phyloP scores from a whole-genome alignment of 331 rosid genomes.

The Ulmus americana region DNA sequence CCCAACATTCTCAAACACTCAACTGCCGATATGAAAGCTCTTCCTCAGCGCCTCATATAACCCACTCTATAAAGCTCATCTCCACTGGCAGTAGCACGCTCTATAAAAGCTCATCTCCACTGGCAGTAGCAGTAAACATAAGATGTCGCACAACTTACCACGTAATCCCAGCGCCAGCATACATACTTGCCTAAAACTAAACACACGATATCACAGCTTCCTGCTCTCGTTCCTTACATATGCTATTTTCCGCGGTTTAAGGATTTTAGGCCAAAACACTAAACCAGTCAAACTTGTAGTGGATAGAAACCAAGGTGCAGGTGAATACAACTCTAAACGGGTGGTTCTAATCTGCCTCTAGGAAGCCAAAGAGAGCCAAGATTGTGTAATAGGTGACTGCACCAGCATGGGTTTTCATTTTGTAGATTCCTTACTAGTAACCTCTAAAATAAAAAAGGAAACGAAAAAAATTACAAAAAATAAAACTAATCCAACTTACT shows the following conservation, averaged over 20 bases:
- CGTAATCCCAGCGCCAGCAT: constrained; percentile 9
- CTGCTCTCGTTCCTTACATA: constrained; percentile 6
- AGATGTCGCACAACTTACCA: constrained; percentile 13
- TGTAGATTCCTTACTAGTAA: constrained; percentile 17
- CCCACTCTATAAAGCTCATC: background rate
- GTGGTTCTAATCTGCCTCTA: constrained; percentile 11
- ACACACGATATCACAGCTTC: constrained; percentile 10
- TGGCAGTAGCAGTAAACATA: constrained; percentile 2
- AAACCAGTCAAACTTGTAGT: constrained; percentile 5
- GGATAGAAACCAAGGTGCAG: constrained; percentile 7
- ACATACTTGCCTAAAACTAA: background rate
- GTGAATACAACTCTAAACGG: background rate
- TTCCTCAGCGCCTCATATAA: constrained; percentile 5
- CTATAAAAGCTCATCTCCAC: background rate
- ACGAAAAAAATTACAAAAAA: background rate
- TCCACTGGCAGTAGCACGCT: constrained; percentile 1
- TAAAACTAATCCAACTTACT: constrained; percentile 7
- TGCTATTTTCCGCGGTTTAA: background rate
- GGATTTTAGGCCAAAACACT: constrained; percentile 7
- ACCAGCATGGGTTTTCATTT: constrained; percentile 14
- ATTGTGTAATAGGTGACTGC: constrained; percentile 2
- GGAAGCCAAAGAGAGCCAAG: background rate
- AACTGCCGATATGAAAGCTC: constrained; percentile 7
- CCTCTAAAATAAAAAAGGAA: constrained; percentile 14
- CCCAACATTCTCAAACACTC: constrained; percentile 5